Base-by-base conservation (phyloP, 1,139 yeast species). In the Blastobotrys petasosporus region DNA sequence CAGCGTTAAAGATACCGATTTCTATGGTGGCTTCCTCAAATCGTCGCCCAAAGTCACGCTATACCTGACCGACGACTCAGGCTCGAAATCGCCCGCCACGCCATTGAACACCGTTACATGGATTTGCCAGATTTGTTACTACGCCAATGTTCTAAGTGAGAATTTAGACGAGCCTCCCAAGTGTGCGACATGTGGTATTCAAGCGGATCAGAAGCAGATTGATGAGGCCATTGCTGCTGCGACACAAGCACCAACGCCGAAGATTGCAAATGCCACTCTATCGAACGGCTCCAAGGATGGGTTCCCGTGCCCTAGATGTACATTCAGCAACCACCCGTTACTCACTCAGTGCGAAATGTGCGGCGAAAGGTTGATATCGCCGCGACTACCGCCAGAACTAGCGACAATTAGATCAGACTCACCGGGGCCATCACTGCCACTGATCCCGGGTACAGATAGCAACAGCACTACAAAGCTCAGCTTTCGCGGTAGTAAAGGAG, bases 121-220 rank as follows among this genome's bases (percentile, higher is more conserved):
- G 97, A 74, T 76, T 1, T 90, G 97, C 62, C 82, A 85, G 10
- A 88, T 90, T 3, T 90, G 97, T 62, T 81, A 81, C 37, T 83
- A 74, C 56, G 73, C 81, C 23, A 88, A 88, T 59, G 70, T 69
- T 25, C 61, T 78, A 3, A 68, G 68, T 35, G 60, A 65, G 31
- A 63, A 65, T 3, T 57, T 60, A 1, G 53, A 62, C 4, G 64
- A 63, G 15, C 52, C 75, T 6, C 88, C 92, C 0, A 63, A 67
- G 13, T 90, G 97, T 63, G 67, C 67, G 8, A 81, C 85, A 3
- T 90, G 97, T 67, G 97, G 97, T 1, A 79, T 88, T 20, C 69
- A 66, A 33, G 72, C 78, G 0, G 62, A 68, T 4, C 60, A 56
- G 35, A 68, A 66, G 2, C 52, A 67, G 39, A 65, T 72, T 39